Conservation (phyloP, 2,329 filamentous ascomycete genomes). For the Monilinia aucupariae region DNA sequence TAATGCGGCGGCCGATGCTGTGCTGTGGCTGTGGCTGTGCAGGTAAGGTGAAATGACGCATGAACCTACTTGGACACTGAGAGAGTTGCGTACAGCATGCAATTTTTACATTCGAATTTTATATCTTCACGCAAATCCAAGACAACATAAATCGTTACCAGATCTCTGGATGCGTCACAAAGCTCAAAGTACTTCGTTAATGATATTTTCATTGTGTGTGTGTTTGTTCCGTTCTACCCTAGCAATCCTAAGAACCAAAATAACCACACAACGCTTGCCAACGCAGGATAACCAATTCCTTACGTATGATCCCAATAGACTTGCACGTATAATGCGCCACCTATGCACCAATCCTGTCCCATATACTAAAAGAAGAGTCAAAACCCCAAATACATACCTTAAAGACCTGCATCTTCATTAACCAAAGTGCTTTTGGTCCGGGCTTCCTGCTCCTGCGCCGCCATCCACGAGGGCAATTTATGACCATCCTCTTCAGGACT, state of each 20-base stretch:
- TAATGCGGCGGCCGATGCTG: conserved; percentile 22
- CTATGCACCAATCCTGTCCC: neutral
- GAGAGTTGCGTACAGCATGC: neutral
- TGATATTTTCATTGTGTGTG: neutral
- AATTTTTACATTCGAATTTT: neutral
- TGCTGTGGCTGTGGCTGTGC: conserved; percentile 1
- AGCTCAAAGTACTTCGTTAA: neutral
- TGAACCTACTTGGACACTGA: neutral
- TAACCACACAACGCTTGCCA: conserved; percentile 1
- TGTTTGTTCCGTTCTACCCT: neutral
- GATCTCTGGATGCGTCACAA: neutral
- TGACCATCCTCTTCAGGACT: conserved; percentile 35
- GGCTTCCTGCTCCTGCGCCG: conserved; percentile 36
- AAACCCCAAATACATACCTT: neutral
- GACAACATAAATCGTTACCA: neutral
- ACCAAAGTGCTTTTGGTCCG: conserved; percentile 33
- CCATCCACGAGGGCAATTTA: conserved; percentile 33
- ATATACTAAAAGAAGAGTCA: neutral
- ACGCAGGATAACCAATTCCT: conserved; percentile 3
- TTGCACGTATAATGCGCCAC: neutral
- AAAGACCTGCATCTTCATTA: conserved; percentile 32
- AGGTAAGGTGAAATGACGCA: neutral
- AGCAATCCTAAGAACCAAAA: neutral
- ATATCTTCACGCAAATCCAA: neutral
- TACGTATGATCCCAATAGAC: neutral